Conservation (phyloP, 176 grass and related monocot species). For the Bonia amplexicaulis region DNA sequence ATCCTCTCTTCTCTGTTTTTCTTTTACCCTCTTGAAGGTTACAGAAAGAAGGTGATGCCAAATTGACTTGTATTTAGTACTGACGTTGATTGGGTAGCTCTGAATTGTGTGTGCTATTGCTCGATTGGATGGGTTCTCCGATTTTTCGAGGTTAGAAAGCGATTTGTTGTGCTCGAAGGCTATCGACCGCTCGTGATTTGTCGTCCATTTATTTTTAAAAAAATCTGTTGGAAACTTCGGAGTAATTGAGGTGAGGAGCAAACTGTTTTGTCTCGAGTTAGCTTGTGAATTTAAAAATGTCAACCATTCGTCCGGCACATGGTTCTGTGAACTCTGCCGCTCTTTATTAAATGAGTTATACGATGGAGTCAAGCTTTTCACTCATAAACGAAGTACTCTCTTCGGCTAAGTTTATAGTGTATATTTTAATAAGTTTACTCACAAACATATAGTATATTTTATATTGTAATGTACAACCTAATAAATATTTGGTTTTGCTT, state of each 20-base stretch:
- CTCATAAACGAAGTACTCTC: background rate
- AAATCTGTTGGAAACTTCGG: background rate
- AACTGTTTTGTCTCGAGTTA: background rate
- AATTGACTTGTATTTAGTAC: conserved; percentile 37
- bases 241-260: background rate
- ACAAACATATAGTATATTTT: too few relatives aligned
- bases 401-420: too few relatives aligned
- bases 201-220: background rate
- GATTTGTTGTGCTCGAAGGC: background rate
- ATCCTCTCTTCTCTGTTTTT: background rate
- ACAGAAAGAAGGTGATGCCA: background rate
- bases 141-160: background rate
- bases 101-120: background rate
- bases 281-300: background rate
- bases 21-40: background rate
- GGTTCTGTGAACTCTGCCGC: background rate
- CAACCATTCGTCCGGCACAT: background rate
- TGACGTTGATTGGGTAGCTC: conserved; percentile 24
- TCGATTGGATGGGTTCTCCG: background rate
- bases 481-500: too few relatives aligned
- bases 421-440: too few relatives aligned
- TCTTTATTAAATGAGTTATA: background rate
- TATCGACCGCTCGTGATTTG: background rate
- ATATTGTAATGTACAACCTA: too few relatives aligned
- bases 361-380: background rate